Evolutionary conservation across 2,329 filamentous ascomycete species (phyloP).

Genomic region (Nothophaeocryptopus gaeumannii): DNA sequence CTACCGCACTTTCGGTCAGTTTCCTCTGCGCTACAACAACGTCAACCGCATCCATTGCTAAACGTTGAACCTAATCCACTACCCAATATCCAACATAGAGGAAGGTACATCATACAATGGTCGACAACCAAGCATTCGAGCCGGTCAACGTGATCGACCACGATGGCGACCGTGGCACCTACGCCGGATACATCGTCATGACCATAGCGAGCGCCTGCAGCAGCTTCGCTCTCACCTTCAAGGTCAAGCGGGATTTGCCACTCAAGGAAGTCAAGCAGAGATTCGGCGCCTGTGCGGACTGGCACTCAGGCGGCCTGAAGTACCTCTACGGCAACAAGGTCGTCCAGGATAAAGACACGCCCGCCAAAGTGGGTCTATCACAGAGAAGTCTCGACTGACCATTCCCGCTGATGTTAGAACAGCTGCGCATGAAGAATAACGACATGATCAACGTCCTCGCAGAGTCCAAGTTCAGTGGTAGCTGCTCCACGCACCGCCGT

Average conservation of each 20-base stretch:
- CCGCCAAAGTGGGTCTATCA: too few relatives aligned
- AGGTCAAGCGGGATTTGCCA: neutral
- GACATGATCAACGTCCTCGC: too few relatives aligned
- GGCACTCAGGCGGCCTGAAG: neutral
- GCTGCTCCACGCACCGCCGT: neutral
- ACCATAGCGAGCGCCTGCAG: neutral
- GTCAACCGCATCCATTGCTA: too few relatives aligned
- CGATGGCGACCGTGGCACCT: neutral
- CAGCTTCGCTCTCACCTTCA: slow-evolving; percentile 1
- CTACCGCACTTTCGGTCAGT: too few relatives aligned
- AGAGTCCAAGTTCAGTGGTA: neutral
- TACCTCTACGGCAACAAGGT: neutral
- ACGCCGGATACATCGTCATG: neutral
- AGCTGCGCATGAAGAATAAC: too few relatives aligned
- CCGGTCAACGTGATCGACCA: neutral
- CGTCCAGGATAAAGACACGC: neutral
- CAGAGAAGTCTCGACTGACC: too few relatives aligned
- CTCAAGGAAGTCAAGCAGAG: neutral
- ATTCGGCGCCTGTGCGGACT: neutral
- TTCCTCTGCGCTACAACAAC: too few relatives aligned
- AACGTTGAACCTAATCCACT: too few relatives aligned
- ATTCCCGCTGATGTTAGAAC: too few relatives aligned
- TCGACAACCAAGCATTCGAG: neutral
- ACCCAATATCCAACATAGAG: too few relatives aligned
- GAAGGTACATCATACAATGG: neutral